These are phyloP conservation scores for Handroanthus guayacan DNA, from an alignment of 257 asterid species.

Conservation along the genomic window DNA sequence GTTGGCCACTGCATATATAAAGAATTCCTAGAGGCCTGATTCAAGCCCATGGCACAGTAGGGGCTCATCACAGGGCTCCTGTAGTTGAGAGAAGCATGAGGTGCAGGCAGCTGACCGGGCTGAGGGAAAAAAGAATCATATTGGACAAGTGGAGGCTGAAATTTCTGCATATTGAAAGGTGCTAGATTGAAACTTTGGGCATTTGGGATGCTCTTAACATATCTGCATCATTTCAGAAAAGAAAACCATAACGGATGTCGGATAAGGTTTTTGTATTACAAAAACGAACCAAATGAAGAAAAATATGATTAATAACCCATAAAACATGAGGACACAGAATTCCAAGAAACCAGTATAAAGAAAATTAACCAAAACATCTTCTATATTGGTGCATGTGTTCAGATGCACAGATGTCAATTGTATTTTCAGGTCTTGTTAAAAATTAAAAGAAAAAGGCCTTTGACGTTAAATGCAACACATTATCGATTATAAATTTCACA, in stretches of 20 bases:
- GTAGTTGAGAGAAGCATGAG: conserved; percentile 71
- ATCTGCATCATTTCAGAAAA: conserved; percentile 53
- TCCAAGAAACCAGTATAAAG: not conserved
- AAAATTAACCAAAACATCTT: not conserved
- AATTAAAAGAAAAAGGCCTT: not conserved
- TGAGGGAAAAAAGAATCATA: conserved; percentile 75
- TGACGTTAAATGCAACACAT: not conserved
- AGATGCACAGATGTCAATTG: not conserved
- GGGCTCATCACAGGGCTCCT: conserved; percentile 70
- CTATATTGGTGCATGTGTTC: not conserved
- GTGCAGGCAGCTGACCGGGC: conserved; percentile 66
- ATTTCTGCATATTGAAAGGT: conserved; percentile 62
- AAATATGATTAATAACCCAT: not conserved
- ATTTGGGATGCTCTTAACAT: conserved; percentile 66
- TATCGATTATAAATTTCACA: not conserved
- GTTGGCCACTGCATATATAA: conserved; percentile 88
- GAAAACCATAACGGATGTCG: not conserved
- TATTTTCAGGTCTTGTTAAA: not conserved
- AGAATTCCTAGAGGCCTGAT: conserved; percentile 67
- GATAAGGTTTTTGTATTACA: conserved; percentile 10
- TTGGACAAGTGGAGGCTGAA: conserved; percentile 74
- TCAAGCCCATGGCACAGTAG: conserved; percentile 71
- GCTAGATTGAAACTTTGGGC: conserved; percentile 56
- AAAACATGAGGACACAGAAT: not conserved
- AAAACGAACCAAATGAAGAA: not conserved